These are phyloP conservation scores for Neonectria coccinea DNA, from an alignment of 2,329 filamentous ascomycete species.

Conservation along the genomic window DNA sequence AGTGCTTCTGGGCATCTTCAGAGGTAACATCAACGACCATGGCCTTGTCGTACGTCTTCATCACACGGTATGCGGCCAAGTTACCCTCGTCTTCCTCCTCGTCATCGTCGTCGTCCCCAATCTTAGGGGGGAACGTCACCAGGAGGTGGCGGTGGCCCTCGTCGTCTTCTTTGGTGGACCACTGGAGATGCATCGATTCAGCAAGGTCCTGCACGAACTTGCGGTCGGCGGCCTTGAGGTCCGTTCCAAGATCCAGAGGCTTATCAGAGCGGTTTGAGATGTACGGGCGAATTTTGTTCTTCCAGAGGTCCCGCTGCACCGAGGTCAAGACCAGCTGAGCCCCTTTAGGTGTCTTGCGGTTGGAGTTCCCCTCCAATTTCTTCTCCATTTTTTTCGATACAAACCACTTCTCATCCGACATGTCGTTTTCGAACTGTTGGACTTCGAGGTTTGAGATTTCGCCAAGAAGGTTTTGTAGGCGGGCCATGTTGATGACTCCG, in stretches of 20 bases:
- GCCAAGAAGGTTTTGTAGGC: constrained; percentile 81
- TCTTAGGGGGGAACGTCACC: constrained; percentile 61
- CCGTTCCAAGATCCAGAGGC: constrained; percentile 78
- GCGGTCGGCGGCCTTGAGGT: constrained; percentile 84
- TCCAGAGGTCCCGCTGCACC: constrained; percentile 84
- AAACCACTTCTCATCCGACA: constrained; percentile 91
- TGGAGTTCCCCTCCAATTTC: constrained; percentile 65
- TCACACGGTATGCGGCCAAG: constrained; percentile 84
- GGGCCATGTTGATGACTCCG: constrained; percentile 88
- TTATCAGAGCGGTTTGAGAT: constrained; percentile 75
- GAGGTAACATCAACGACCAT: constrained; percentile 82
- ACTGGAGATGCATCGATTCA: constrained; percentile 67
- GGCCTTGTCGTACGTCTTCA: constrained; percentile 92
- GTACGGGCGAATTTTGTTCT: constrained; percentile 82
- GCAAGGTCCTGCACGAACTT: constrained; percentile 94
- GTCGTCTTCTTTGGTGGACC: constrained; percentile 69
- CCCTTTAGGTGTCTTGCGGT: constrained; percentile 66
- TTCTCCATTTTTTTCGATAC: constrained; percentile 84
- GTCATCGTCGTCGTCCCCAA: constrained; percentile 56
- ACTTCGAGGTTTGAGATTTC: constrained; percentile 91
- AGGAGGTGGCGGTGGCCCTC: constrained; percentile 66
- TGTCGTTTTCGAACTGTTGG: constrained; percentile 91
- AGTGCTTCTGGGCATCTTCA: constrained; percentile 81
- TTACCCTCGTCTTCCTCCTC: constrained; percentile 79
- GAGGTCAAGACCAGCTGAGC: constrained; percentile 79